A percentile compares a stretch with the other conserved stretches of the same genome.
Conservation (phyloP, 2,329 filamentous ascomycete species). For the Stachybotrys elegans region DNA sequence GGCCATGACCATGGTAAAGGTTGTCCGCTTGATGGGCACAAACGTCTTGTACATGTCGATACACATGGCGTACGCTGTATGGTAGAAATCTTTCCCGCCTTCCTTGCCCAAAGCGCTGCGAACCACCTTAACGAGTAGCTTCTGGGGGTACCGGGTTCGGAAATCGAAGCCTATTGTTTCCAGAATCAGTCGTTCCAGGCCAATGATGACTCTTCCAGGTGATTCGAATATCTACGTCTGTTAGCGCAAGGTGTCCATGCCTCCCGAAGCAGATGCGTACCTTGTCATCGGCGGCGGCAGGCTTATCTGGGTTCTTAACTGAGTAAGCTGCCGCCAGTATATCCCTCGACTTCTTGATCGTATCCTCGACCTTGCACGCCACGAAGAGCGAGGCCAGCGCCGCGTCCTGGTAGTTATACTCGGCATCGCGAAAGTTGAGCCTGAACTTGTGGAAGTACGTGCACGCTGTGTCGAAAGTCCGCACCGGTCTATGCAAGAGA, state of each 20-base stretch:
- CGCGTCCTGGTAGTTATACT: conserved; percentile 83
- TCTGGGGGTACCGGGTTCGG: conserved; percentile 80
- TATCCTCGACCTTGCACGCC: conserved; percentile 97
- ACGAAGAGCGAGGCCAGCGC: conserved; percentile 85
- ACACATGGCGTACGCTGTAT: conserved; percentile 73
- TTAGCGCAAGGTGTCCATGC: neutral
- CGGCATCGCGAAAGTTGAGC: conserved; percentile 74
- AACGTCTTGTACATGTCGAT: conserved; percentile 92
- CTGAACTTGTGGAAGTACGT: conserved; percentile 94
- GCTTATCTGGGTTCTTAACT: conserved; percentile 65
- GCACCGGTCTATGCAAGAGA: conserved; percentile 68
- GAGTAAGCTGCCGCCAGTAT: conserved; percentile 90
- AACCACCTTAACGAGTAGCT: conserved; percentile 74
- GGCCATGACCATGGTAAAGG: conserved; percentile 77
- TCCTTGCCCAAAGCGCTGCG: conserved; percentile 46
- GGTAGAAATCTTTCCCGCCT: conserved; percentile 50
- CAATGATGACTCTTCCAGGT: conserved; percentile 75
- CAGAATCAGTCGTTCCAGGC: conserved; percentile 85
- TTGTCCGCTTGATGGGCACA: conserved; percentile 83
- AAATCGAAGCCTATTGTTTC: conserved; percentile 95
- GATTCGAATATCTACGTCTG: conserved; percentile 68
- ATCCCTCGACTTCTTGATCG: conserved; percentile 91
- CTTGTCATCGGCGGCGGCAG: conserved; percentile 73
- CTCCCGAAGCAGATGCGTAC: conserved; percentile 40
- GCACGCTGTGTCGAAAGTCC: conserved; percentile 87